Conservation (phyloP, 2,329 filamentous ascomycete genomes). For the Coniochaeta prunicola region DNA sequence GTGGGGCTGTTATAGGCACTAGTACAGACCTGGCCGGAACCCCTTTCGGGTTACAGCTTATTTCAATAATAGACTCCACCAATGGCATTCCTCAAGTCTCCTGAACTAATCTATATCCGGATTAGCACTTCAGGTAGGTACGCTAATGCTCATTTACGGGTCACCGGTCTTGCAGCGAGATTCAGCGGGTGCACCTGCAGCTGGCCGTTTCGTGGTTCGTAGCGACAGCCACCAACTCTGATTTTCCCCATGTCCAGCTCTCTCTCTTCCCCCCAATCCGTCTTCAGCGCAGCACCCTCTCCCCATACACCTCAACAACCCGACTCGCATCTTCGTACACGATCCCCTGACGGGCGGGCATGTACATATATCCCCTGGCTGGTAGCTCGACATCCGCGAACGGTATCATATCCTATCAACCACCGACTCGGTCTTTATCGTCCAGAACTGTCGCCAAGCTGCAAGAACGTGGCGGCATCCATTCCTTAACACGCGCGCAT, state of each 20-base stretch:
- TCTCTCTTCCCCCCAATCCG: neutral
- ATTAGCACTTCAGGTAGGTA: neutral
- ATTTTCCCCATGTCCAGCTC: neutral
- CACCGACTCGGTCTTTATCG: neutral
- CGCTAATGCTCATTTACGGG: neutral
- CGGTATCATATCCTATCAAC: neutral
- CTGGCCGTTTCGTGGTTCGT: neutral
- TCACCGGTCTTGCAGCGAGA: neutral
- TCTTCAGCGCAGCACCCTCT: neutral
- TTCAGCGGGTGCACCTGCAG: neutral
- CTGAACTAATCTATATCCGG: neutral
- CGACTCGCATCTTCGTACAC: neutral
- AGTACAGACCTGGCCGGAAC: neutral
- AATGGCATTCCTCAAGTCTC: neutral
- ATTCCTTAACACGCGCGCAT: neutral
- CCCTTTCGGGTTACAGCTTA: neutral
- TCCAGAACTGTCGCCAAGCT: neutral
- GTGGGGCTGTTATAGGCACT: neutral
- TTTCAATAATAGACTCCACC: neutral
- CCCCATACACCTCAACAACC: neutral
- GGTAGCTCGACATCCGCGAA: neutral
- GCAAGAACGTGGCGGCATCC: neutral
- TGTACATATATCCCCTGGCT: neutral
- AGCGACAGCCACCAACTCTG: neutral
- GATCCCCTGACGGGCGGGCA: neutral